These are phyloP conservation scores for Tylopilus sp. DNA, from an alignment of 768 basidiomycete species.

Conservation along the genomic window DNA sequence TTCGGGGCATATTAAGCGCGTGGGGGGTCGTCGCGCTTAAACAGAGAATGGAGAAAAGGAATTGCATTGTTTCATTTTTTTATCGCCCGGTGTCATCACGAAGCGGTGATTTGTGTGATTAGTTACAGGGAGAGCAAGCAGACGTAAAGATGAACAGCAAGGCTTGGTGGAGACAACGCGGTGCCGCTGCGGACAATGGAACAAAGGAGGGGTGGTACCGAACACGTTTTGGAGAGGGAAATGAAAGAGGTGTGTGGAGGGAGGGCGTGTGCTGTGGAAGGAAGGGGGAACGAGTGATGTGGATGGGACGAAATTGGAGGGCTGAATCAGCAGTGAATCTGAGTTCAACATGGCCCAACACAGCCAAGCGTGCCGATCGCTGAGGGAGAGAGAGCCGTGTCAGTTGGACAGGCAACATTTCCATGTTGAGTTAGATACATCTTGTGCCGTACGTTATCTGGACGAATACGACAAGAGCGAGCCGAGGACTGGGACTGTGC, in stretches of 20 bases:
- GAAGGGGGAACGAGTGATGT: conserved; percentile 1
- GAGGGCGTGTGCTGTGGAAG: conserved; percentile 1
- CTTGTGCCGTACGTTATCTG: conserved; percentile 31
- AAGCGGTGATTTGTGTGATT: conserved; percentile 13
- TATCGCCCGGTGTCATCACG: conserved; percentile 3
- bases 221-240: conserved; percentile 20
- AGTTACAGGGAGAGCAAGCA: conserved; percentile 1
- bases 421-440: conserved; percentile 30
- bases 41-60: not conserved
- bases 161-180: conserved; percentile 20
- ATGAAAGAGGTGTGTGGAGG: conserved; percentile 9
- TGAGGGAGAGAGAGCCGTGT: conserved; percentile 26
- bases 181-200: conserved; percentile 20
- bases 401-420: conserved; percentile 32
- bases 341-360: conserved; percentile 15
- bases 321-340: conserved; percentile 28
- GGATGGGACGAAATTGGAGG: conserved; percentile 6
- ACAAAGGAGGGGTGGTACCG: conserved; percentile 2
- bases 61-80: conserved; percentile 3
- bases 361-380: conserved; percentile 31
- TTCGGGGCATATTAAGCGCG: conserved; percentile 3
- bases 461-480: conserved; percentile 13
- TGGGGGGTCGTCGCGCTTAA: not conserved
- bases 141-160: conserved; percentile 18
- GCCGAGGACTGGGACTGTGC: conserved; percentile 10